A percentile compares a stretch with the other conserved stretches of the same genome.
Conservation (phyloP, 805 yeast species). For the Saturnispora galanensis region DNA sequence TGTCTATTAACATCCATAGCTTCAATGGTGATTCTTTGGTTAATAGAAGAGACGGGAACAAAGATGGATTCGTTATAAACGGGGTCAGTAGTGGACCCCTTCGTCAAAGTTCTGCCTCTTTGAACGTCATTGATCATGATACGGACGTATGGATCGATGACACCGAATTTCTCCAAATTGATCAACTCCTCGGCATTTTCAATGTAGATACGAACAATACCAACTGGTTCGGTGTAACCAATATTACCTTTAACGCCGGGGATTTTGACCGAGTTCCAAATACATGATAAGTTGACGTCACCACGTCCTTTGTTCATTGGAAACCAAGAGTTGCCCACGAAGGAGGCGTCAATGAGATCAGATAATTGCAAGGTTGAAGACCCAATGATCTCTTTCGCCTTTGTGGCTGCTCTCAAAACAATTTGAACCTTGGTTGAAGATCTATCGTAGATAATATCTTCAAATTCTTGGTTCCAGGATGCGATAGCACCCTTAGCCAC, state of each 20-base stretch:
- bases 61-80: conserved; percentile 78
- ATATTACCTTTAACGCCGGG: conserved; percentile 56
- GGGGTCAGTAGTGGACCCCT: conserved; percentile 63
- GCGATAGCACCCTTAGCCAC: conserved; percentile 57
- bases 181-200: conserved; percentile 64
- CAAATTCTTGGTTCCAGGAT: conserved; percentile 45
- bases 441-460: conserved; percentile 61
- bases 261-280: conserved; percentile 82
- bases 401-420: conserved; percentile 53
- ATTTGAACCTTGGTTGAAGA: conserved; percentile 61
- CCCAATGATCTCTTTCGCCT: conserved; percentile 46
- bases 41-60: conserved; percentile 71
- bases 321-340: conserved; percentile 71
- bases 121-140: conserved; percentile 67
- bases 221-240: conserved; percentile 91
- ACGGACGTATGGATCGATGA: conserved; percentile 85
- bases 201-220: conserved; percentile 70
- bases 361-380: conserved; percentile 48
- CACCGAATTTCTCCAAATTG: conserved; percentile 83
- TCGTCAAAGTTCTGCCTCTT: conserved; percentile 66
- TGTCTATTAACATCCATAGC: conserved; percentile 83
- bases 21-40: conserved; percentile 75
- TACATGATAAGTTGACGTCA: conserved; percentile 55
- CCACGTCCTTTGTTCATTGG: conserved; percentile 62
- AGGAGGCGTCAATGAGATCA: conserved; percentile 67